Evolutionary conservation across 768 basidiomycete species (phyloP).

Genomic region (Xerocomus spinulosus): DNA sequence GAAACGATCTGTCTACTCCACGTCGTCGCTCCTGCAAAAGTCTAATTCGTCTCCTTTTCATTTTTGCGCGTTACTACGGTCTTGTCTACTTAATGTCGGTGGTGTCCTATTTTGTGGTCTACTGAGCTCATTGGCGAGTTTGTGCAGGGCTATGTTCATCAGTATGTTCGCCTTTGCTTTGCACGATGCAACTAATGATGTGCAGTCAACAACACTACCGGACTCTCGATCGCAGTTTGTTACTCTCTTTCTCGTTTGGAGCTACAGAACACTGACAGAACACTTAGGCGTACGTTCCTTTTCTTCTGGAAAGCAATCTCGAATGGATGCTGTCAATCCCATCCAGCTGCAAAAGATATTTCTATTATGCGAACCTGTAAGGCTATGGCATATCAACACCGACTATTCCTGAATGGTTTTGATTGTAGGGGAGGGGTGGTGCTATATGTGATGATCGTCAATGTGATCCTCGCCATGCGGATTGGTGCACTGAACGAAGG

Average conservation of each 20-base stretch:
- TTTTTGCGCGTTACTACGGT: constrained; percentile 25
- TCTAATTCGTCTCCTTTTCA: constrained; percentile 13
- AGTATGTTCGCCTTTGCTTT: constrained; percentile 5
- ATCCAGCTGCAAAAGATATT: constrained; percentile 21
- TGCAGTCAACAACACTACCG: constrained; percentile 20
- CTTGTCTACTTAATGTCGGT: constrained; percentile 19
- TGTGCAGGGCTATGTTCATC: constrained; percentile 11
- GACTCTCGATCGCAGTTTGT: constrained; percentile 16
- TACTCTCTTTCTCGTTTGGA: background rate
- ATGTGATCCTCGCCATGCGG: constrained; percentile 18
- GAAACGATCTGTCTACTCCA: background rate
- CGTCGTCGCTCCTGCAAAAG: background rate
- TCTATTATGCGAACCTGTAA: constrained; percentile 21
- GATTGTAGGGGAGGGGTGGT: constrained; percentile 15
- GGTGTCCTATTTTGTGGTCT: background rate
- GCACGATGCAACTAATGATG: background rate
- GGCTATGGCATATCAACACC: background rate
- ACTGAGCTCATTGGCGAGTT: background rate
- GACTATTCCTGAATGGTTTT: background rate
- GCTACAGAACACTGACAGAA: background rate
- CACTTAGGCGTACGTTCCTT: constrained; percentile 16
- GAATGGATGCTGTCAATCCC: background rate
- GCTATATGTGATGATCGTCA: constrained; percentile 17
- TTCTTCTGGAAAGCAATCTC: background rate
- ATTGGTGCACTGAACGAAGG: constrained; percentile 15